phyloP scores from a whole-genome alignment of 1,139 yeast species.

The Meyerozyma guilliermondii region DNA sequence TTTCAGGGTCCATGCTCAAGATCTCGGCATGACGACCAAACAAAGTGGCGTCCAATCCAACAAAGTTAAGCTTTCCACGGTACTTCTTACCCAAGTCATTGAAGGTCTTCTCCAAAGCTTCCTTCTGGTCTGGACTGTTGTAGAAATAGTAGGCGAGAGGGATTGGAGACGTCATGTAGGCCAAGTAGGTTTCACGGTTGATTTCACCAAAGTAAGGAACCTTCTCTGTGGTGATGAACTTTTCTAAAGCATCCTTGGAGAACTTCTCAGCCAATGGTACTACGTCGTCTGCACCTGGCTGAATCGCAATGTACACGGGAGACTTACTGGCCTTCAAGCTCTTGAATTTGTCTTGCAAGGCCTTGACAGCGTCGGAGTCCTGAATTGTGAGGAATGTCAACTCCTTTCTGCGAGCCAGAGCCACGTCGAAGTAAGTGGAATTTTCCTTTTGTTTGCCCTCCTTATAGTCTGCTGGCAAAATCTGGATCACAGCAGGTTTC shows the following conservation, averaged over 20 bases:
- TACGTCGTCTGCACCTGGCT: neutral
- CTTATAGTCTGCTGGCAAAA: slow-evolving; percentile 24
- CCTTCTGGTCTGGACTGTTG: slow-evolving; percentile 63
- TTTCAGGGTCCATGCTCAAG: slow-evolving; percentile 73
- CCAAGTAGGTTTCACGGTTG: slow-evolving; percentile 72
- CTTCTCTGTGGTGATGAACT: slow-evolving; percentile 63
- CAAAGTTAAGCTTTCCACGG: slow-evolving; percentile 84
- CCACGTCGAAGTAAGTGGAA: slow-evolving; percentile 10
- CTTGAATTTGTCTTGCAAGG: slow-evolving; percentile 5
- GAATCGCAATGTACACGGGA: neutral
- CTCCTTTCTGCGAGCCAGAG: slow-evolving; percentile 29
- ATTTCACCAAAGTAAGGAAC: slow-evolving; percentile 91
- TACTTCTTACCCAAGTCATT: slow-evolving; percentile 62
- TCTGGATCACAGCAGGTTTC: slow-evolving; percentile 54
- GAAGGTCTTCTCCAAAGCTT: slow-evolving; percentile 47
- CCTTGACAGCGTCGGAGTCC: slow-evolving; percentile 29
- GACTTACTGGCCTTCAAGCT: neutral
- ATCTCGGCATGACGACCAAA: slow-evolving; percentile 89
- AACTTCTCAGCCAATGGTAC: slow-evolving; percentile 9
- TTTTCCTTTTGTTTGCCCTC: neutral
- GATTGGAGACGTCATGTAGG: slow-evolving; percentile 63
- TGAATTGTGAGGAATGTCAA: slow-evolving; percentile 55
- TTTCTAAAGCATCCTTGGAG: slow-evolving; percentile 32
- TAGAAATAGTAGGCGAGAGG: slow-evolving; percentile 91
- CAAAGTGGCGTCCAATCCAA: slow-evolving; percentile 74